These are phyloP conservation scores for Coix lacrymajobi DNA, from an alignment of 176 grass and related monocot species.

Conservation along the genomic window DNA sequence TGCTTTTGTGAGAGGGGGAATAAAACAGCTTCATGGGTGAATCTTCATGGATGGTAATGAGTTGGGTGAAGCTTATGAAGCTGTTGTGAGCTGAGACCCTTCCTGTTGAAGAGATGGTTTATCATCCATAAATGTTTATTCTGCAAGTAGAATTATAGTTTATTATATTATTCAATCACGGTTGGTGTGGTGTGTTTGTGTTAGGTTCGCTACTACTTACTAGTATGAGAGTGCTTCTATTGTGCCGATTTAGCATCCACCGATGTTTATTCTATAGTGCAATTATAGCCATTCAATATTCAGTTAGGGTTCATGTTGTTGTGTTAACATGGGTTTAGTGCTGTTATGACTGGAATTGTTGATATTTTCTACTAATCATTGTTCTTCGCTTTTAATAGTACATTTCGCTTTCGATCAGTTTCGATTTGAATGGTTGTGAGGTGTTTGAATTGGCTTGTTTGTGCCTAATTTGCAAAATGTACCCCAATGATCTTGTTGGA, in stretches of 20 bases:
- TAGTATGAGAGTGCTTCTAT: not conserved
- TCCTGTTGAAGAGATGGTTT: not conserved
- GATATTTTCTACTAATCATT: not conserved
- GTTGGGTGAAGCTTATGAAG: too few relatives aligned
- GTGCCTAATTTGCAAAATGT: not conserved
- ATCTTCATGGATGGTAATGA: too few relatives aligned
- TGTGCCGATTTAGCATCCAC: not conserved
- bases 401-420: not conserved
- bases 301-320: not conserved
- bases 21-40: too few relatives aligned
- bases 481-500: not conserved
- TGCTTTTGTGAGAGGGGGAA: too few relatives aligned
- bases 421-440: not conserved
- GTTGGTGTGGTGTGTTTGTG: not conserved
- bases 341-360: not conserved
- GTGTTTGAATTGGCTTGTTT: not conserved
- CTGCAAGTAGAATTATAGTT: not conserved
- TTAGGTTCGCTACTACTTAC: too few relatives aligned
- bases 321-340: not conserved
- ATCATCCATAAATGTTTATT: not conserved
- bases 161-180: not conserved
- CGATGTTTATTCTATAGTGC: not conserved
- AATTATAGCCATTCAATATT: not conserved
- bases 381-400: not conserved
- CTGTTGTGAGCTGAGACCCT: too few relatives aligned